phyloP scores from a whole-genome alignment of 768 basidiomycete genomes.

The Macrolepiota albuminosa region DNA sequence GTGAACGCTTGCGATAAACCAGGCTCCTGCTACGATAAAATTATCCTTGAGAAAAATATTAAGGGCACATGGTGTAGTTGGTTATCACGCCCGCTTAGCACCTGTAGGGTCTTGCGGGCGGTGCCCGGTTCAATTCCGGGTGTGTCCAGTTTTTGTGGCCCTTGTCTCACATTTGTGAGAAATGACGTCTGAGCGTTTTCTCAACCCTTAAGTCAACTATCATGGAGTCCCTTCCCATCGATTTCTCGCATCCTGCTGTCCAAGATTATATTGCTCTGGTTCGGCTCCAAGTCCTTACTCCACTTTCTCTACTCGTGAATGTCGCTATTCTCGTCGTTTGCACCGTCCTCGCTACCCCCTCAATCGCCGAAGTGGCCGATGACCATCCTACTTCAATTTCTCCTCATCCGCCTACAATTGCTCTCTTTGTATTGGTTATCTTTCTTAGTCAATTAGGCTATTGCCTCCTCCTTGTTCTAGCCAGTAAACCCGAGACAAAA shows the following conservation, averaged over 20 bases:
- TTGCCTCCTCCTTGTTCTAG: conserved; percentile 71
- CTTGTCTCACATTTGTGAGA: neutral
- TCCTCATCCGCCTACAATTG: conserved; percentile 54
- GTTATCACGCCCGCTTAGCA: conserved; percentile 30
- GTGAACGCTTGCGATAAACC: too few species aligned
- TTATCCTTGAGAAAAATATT: too few species aligned
- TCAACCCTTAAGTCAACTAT: neutral
- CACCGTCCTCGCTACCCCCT: conserved; percentile 59
- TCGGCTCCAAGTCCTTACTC: conserved; percentile 82
- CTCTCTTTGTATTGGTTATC: conserved; percentile 54
- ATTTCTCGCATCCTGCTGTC: conserved; percentile 56
- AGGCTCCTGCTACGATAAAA: too few species aligned
- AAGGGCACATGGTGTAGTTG: conserved; percentile 28
- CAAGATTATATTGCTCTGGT: conserved; percentile 64
- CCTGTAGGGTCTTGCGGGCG: conserved; percentile 14
- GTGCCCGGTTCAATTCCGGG: conserved; percentile 27
- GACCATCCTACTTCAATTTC: conserved; percentile 68
- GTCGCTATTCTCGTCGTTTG: conserved; percentile 72
- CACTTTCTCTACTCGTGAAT: conserved; percentile 77
- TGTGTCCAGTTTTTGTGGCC: conserved; percentile 19
- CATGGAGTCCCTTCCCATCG: conserved; percentile 58
- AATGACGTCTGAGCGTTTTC: neutral
- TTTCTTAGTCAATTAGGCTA: conserved; percentile 76
- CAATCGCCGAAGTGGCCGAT: conserved; percentile 38
- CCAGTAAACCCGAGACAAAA: conserved; percentile 77